Evolutionary conservation across 129 eudicot species (phyloP).

Genomic region (Silybum marianum): DNA sequence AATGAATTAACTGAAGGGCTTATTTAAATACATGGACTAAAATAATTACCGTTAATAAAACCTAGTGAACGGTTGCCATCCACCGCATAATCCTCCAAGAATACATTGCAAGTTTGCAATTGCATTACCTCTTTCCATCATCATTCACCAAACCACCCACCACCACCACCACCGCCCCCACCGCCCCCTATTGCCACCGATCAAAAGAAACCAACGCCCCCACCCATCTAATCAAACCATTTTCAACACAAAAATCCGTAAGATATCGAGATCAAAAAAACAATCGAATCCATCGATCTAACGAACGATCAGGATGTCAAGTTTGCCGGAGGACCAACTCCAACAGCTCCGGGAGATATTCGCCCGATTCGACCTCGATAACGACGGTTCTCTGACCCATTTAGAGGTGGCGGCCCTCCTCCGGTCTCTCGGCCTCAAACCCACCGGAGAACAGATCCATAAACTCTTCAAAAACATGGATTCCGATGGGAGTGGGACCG

Average conservation of each 20-base stretch:
- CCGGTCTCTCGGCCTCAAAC: conserved; percentile 61
- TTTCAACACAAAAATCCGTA: background rate
- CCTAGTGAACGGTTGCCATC: conserved; percentile 17
- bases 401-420: conserved; percentile 70
- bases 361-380: conserved; percentile 56
- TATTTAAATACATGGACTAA: background rate
- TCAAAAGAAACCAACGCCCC: background rate
- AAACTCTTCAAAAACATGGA: conserved; percentile 49
- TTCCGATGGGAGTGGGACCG: conserved; percentile 54
- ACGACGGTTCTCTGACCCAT: conserved; percentile 60
- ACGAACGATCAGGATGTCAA: conserved; percentile 13
- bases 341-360: conserved; percentile 54
- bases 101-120: background rate
- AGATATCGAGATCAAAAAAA: background rate
- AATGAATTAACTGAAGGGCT: too few relatives aligned
- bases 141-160: conserved; percentile 24
- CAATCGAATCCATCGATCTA: background rate
- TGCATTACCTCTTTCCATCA: conserved; percentile 25
- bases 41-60: background rate
- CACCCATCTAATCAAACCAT: background rate
- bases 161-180: conserved; percentile 1
- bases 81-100: conserved; percentile 22
- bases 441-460: conserved; percentile 54
- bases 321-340: conserved; percentile 45
- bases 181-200: conserved; percentile 14